Base-by-base conservation (phyloP, 768 basidiomycete genomes). In the Grammothele lineata region DNA sequence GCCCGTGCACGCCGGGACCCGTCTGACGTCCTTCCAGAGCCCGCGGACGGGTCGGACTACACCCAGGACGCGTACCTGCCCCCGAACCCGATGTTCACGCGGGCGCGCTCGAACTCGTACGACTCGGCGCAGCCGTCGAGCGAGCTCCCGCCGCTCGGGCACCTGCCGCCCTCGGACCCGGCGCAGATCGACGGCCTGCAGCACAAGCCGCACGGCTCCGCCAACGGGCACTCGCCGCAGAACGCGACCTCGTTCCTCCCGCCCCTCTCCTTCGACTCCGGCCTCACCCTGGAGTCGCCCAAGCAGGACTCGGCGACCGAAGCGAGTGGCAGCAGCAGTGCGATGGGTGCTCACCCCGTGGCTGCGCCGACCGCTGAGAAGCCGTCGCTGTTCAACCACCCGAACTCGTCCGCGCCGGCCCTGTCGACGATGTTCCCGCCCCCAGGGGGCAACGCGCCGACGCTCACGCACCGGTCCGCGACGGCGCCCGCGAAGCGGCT, bases 361-460 rank as follows among this genome's bases (percentile, higher is more conserved):
- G 58, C 66, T 30, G 44, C 62, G 65, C 39, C 48, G 59, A 60
- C 66, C 35, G 60, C 70, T 42, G 76, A 77, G 51, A 70, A 75
- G 70, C 56, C 61, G 62, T 10, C 42, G 23, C 71, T 90, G 22
- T 95, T 92, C 72, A 81, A 76, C 52, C 83, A 94, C 59, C 83
- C 93, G n/a, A 80, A 95, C 67, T 91, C 87, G 14, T 96, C 93
- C 10, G 93, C 92, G 1, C 95, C 96, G 0, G 83, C 86, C 5
- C 69, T 98, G 40, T 83, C 87, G 14, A 75, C 78, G 35, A 69
- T 83, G 43, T 66, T 68, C 26, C 65, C 67, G 11, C 43, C 75
- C 1, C n/a, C n/a, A n/a, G 14, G 27, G 8, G 7, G 8, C 8
- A 48, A 57, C 34, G 66, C 68, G 57, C 70, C 83, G 19, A 75